Conservation (phyloP, 495 filamentous ascomycete species). For the Tuber microsphaerosporum region DNA sequence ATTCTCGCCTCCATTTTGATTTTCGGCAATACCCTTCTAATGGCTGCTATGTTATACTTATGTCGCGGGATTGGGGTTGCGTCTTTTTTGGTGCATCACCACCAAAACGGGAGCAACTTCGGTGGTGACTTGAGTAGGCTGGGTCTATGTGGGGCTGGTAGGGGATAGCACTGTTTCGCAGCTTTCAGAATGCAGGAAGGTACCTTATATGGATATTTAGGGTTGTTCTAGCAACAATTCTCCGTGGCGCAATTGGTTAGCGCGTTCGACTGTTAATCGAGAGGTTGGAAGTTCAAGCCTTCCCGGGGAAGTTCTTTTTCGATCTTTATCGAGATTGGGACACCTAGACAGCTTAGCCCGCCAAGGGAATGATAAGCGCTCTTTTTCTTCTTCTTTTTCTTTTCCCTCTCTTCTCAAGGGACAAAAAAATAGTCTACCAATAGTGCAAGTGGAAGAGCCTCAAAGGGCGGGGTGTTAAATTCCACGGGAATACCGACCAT, state of each 20-base stretch:
- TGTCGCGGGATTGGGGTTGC: too few species aligned
- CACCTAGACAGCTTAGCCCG: background rate
- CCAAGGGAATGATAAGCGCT: background rate
- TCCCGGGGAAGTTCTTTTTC: conserved; percentile 40
- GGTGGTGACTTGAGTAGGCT: too few species aligned
- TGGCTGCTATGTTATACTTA: too few species aligned
- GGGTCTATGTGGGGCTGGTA: background rate
- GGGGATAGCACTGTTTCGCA: background rate
- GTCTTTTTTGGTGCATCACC: too few species aligned
- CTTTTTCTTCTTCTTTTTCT: background rate
- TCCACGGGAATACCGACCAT: background rate
- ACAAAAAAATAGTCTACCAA: background rate
- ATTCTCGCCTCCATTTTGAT: background rate
- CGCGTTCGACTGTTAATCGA: conserved; percentile 51
- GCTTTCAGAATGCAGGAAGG: background rate
- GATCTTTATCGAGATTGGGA: background rate
- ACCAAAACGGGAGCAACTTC: too few species aligned
- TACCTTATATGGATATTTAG: background rate
- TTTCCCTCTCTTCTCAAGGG: background rate
- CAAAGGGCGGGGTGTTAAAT: background rate
- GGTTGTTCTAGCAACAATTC: background rate
- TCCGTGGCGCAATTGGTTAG: conserved; percentile 50
- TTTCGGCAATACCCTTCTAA: too few species aligned
- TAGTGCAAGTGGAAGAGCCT: background rate
- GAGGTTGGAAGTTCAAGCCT: conserved; percentile 50